Evolutionary conservation across 1,284 basidiomycete species (phyloP), one percentile per base, ranked within the genome.

Genomic region (Schizopora paradoxa): DNA sequence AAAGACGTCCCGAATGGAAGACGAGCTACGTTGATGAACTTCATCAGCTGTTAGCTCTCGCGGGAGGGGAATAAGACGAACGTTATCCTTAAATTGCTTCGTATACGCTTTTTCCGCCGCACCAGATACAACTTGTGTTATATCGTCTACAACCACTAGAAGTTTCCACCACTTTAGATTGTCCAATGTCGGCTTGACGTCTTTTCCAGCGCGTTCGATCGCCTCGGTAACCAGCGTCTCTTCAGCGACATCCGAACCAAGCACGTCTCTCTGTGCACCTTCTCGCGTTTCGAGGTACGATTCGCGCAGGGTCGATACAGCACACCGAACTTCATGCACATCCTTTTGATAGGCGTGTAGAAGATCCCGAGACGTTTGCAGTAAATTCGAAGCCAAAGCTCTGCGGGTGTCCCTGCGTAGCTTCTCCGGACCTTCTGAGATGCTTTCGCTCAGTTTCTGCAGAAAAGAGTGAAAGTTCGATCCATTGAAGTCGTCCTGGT

Each of bases 111-210:
- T 64, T 32, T 74, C 66, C 6, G 87, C 61, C 29, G 78, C 74
- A 10, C 67, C 55, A 1, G 65, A 67, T 6, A 92, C 62, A 23
- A 80, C 70, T 27, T 66, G 62, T 6, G 72, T 77, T 14, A 90
- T 73, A 50, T 90, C 88, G 58, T 92, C 90, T 1, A 86, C 77
- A 6, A 74, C 65, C 69, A 74, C 76, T 5, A 84, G 56, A 56
- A 84, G 72, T 50, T 70, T 76, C 73, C 82, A 82, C 78, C 83
- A 88, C 6, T 72, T 76, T 51, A 90, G 61, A 4, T 64, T 63
- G 41, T 72, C 66, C 60, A 90, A 69, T 0, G 79, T 67, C 2
- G 58, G 46, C 51, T 68, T 65, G 50, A 91, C 69, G n/a, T 73
- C 67, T 40, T 63, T 66, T 45, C 68, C 64, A 1, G 78, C 73